Conservation (phyloP, 106 monocot genomes). For the Dendrobium huoshanense region DNA sequence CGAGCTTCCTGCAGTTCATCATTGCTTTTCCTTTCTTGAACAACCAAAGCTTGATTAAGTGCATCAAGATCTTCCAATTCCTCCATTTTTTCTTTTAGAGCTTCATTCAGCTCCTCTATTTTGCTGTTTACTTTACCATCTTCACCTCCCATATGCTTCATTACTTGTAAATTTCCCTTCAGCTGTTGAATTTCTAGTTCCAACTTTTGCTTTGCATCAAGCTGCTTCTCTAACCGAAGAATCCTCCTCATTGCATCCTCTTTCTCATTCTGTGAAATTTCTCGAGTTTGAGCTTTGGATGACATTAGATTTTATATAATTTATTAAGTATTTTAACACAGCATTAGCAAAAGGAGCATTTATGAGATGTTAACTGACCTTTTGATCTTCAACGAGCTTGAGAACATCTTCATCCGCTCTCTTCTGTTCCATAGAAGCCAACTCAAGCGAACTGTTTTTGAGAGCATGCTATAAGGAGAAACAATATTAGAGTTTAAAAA, state of each 20-base stretch:
- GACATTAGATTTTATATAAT: background rate
- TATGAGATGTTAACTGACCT: constrained; percentile 25
- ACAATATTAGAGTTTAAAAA: background rate
- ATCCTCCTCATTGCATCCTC: constrained; percentile 51
- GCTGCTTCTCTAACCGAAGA: constrained; percentile 50
- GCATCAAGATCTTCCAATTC: constrained; percentile 68
- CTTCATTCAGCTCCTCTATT: constrained; percentile 49
- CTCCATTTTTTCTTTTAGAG: constrained; percentile 63
- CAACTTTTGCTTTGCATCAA: constrained; percentile 65
- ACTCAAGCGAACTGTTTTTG: constrained; percentile 41
- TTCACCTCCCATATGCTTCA: constrained; percentile 56
- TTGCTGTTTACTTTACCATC: constrained; percentile 37
- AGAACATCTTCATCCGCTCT: constrained; percentile 58
- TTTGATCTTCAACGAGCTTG: constrained; percentile 61
- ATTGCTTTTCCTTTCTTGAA: constrained; percentile 58
- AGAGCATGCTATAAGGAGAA: constrained; percentile 39
- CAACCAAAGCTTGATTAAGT: constrained; percentile 46
- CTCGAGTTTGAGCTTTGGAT: background rate
- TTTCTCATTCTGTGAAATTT: constrained; percentile 50
- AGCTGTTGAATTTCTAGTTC: constrained; percentile 71
- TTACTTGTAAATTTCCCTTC: constrained; percentile 48
- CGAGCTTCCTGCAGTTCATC: constrained; percentile 77
- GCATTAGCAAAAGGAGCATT: background rate
- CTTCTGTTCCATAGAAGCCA: constrained; percentile 54
- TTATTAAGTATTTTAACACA: background rate